Conservation (phyloP, 2,329 filamentous ascomycete species). For the Talaromyces sp. region DNA sequence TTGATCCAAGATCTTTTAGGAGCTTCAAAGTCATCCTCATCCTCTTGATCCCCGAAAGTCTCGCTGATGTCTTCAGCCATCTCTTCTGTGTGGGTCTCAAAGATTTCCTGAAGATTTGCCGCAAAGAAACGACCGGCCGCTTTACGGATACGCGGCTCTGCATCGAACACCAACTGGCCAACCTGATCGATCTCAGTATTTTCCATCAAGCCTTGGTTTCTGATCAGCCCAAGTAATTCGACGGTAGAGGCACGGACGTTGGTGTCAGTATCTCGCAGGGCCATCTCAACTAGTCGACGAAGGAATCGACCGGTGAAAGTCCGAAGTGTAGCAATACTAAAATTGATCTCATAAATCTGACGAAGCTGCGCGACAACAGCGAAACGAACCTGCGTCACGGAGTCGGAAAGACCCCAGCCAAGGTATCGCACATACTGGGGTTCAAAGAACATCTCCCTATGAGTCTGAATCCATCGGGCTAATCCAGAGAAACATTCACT, state of each 20-base stretch:
- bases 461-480: constrained; percentile 78
- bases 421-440: constrained; percentile 86
- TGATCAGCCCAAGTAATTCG: constrained; percentile 72
- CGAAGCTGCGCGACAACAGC: constrained; percentile 81
- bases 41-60: constrained; percentile 66
- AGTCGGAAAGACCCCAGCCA: constrained; percentile 91
- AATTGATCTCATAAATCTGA: constrained; percentile 71
- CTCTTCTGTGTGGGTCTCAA: constrained; percentile 73
- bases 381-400: constrained; percentile 65
- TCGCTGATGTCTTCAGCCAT: constrained; percentile 78
- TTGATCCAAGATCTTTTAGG: constrained; percentile 83
- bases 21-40: constrained; percentile 65
- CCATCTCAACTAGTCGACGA: constrained; percentile 84
- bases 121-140: constrained; percentile 87
- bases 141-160: constrained; percentile 76
- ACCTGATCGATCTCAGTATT: constrained; percentile 86
- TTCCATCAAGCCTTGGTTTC: constrained; percentile 79
- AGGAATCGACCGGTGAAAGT: constrained; percentile 93
- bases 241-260: constrained; percentile 75
- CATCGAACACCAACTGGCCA: constrained; percentile 82
- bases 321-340: constrained; percentile 69
- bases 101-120: constrained; percentile 76
- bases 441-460: constrained; percentile 85
- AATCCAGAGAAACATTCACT: constrained; percentile 83
- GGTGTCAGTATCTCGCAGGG: constrained; percentile 75